Percentiles rank a stretch among this genome's conserved stretches.
phyloP scores from a whole-genome alignment of 768 basidiomycete genomes.

The Coprinopsis strossmayeri region DNA sequence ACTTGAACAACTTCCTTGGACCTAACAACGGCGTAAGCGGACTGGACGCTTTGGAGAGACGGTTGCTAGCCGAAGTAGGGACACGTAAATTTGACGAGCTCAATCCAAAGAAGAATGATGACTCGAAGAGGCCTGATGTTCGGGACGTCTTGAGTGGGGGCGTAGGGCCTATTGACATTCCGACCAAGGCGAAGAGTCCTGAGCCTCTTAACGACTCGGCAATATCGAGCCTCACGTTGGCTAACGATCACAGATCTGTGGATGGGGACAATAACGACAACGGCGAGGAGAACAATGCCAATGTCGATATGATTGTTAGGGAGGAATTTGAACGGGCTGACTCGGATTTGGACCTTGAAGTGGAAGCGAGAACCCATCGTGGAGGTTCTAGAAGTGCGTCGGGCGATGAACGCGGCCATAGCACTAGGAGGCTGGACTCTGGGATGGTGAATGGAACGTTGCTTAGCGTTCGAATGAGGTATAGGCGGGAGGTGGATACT shows the following conservation, averaged over 20 bases:
- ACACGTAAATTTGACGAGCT: conserved; percentile 42
- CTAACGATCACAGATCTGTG: conserved; percentile 14
- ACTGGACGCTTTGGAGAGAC: conserved; percentile 66
- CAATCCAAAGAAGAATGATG: conserved; percentile 14
- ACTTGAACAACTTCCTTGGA: conserved; percentile 16
- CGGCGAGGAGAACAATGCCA: neutral
- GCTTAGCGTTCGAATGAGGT: conserved; percentile 14
- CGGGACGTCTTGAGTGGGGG: conserved; percentile 24
- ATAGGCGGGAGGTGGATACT: conserved; percentile 18
- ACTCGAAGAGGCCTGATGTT: conserved; percentile 24
- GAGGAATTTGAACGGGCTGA: conserved; percentile 15
- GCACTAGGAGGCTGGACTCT: conserved; percentile 1
- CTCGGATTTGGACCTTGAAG: conserved; percentile 19
- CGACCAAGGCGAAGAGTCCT: conserved; percentile 15
- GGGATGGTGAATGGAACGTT: conserved; percentile 3
- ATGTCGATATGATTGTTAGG: conserved; percentile 15
- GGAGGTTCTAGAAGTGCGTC: conserved; percentile 19
- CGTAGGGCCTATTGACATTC: conserved; percentile 18
- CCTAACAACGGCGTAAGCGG: conserved; percentile 39
- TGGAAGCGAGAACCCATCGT: conserved; percentile 25
- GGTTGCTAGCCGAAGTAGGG: conserved; percentile 66
- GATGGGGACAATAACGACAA: conserved; percentile 13
- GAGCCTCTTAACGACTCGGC: conserved; percentile 44
- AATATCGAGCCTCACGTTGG: conserved; percentile 49
- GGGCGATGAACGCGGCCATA: conserved; percentile 12